These are phyloP conservation scores for Coniochaeta pulveracea DNA, from an alignment of 2,329 filamentous ascomycete species.

Conservation along the genomic window DNA sequence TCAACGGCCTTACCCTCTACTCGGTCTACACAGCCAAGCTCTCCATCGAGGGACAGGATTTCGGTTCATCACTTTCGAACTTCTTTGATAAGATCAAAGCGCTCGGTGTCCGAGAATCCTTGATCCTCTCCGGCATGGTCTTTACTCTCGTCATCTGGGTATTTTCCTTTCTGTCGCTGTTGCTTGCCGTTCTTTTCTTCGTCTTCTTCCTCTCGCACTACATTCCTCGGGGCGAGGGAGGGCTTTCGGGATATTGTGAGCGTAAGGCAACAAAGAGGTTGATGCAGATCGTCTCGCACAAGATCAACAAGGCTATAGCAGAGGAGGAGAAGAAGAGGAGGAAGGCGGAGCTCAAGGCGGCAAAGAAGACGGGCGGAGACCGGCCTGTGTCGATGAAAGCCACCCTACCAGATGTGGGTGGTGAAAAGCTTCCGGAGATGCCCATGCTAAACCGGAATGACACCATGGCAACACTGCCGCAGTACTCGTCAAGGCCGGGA, in stretches of 20 bases:
- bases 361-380: slow-evolving; percentile 43
- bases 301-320: slow-evolving; percentile 79
- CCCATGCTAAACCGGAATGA: slow-evolving; percentile 48
- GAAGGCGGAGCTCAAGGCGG: slow-evolving; percentile 36
- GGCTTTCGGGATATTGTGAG: slow-evolving; percentile 75
- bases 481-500: slow-evolving; percentile 48
- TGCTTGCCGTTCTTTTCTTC: slow-evolving; percentile 70
- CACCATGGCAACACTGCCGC: slow-evolving; percentile 49
- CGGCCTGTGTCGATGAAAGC: slow-evolving; percentile 41
- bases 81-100: slow-evolving; percentile 76
- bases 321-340: slow-evolving; percentile 57
- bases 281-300: slow-evolving; percentile 71
- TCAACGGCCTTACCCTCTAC: slow-evolving; percentile 83
- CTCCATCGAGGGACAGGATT: slow-evolving; percentile 40
- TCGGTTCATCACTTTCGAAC: slow-evolving; percentile 54
- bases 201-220: slow-evolving; percentile 86
- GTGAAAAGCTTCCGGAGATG: slow-evolving; percentile 44
- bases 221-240: slow-evolving; percentile 72
- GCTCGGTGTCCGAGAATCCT: slow-evolving; percentile 66
- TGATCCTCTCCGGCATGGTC: slow-evolving; percentile 81
- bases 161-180: slow-evolving; percentile 63
- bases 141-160: slow-evolving; percentile 89
- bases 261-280: slow-evolving; percentile 84
- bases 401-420: slow-evolving; percentile 50
- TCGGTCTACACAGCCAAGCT: slow-evolving; percentile 71